Base-by-base conservation (phyloP, 2,329 filamentous ascomycete genomes). In the Talaromyces marneffei region DNA sequence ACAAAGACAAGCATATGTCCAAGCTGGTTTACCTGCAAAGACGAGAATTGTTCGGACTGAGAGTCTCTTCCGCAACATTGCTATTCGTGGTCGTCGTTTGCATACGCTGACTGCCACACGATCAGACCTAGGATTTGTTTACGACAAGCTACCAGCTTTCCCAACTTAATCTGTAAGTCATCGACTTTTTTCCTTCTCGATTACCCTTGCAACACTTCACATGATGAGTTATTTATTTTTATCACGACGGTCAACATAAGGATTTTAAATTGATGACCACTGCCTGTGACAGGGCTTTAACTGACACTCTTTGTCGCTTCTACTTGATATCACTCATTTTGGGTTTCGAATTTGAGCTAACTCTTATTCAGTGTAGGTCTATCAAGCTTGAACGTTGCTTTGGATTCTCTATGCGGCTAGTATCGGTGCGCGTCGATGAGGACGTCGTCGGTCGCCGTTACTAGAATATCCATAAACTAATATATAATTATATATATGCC, bases 1-100 rank as follows among this genome's bases (percentile, higher is more conserved):
- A 81, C 77, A 79, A 86, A 85, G 91, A 95, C 91, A 95, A 95
- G 91, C 91, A 95, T 95, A 95, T 95, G 91, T 95, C 91, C 83
- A 87, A 95, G 91, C 86, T 67, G 67, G 69, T 70, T 70, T 71
- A 64, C 70, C 69, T 71, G 70, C 71, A 61, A 78, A 79, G 82
- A 83, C 79, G 82, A 83, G 67, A 79, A 72, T 74, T 76, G 82
- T 79, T 75, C 71, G 75, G 70, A 75, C 80, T 81, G 77, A 79
- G 50, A 59, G 39, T 54, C 23, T 53, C 64, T 62, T 64, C 61
- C 62, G 53, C 62, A 58, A 54, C 65, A 61, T 52, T 16, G 16
- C 55, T 63, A n/a, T 40, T 6, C 23, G 16, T 37, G 37, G 35
- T 46, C n/a, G 54, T 59, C 56, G 40, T 56, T 48, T 59, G 55